Conservation (phyloP, 2,329 filamentous ascomycete genomes). For the Diaporthe capsici region DNA sequence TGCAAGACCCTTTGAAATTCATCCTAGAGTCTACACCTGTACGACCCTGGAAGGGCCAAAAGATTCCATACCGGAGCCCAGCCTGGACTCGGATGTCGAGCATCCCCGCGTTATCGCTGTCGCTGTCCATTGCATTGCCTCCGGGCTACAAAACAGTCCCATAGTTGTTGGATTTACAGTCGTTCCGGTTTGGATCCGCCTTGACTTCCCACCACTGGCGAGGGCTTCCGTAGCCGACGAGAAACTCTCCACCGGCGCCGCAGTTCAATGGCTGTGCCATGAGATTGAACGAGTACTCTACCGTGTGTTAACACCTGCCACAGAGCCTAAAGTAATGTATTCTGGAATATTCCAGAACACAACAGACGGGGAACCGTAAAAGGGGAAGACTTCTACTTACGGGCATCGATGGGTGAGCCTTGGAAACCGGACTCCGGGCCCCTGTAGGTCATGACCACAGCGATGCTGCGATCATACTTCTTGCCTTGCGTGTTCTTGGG, state of each 20-base stretch:
- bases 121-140: neutral
- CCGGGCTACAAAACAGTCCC: neutral
- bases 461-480: constrained; percentile 8
- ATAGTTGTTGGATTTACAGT: neutral
- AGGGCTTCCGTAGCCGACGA: neutral
- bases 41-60: neutral
- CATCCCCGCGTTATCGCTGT: neutral
- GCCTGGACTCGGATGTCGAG: neutral
- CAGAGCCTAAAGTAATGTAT: too few relatives aligned
- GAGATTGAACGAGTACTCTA: neutral
- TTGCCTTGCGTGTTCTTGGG: neutral
- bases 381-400: too few relatives aligned
- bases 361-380: too few relatives aligned
- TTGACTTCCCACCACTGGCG: neutral
- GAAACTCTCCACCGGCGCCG: neutral
- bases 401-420: too few relatives aligned
- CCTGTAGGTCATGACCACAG: neutral
- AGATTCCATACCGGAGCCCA: neutral
- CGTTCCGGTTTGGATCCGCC: neutral
- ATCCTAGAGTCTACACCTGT: neutral
- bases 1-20: too few relatives aligned
- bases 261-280: neutral
- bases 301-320: too few relatives aligned
- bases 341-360: too few relatives aligned
- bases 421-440: neutral